Evolutionary conservation across 345 rosid species (phyloP), one percentile per base, ranked within the genome.

Genomic region (Kandelia obovata): DNA sequence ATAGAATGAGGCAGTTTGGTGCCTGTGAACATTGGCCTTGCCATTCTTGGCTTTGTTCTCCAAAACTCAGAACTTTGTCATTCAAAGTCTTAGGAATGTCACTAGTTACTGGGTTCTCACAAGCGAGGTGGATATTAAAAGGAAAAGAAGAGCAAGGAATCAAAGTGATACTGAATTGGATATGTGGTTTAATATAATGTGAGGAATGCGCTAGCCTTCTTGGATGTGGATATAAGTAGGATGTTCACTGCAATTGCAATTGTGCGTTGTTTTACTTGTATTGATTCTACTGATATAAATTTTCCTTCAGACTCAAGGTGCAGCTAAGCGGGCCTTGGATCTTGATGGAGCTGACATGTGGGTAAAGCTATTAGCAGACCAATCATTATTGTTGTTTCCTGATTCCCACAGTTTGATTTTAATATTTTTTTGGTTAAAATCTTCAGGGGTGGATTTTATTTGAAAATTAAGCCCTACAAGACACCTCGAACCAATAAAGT

Each of bases 301-400:
- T 32, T 19, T 58, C 27, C 26, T 31, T 52, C 84, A 89, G 93
- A 86, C 85, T 43, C 96, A 90, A 78, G 96, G 85, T 63, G 97
- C 91, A 1, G 90, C 91, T 17, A 88, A 81, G 68, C 87, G 92
- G 74, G 91, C 91, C 64, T 76, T 88, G 83, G 91, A 83, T 57
- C 85, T 86, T 75, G 91, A 92, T 76, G 91, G 91, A 76, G 84
- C 91, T 55, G 92, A 88, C 74, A 89, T 88, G 97, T 84, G 78
- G 83, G 97, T 85, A 65, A 57, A 51, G 16, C 51, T 68, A 65
- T 27, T 67, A 31, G 57, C 31, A 21, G 37, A 10, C 46, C 58
- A 8, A 28, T 16, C 25, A 59, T 31, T 35, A 20, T 53, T 34
- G 9, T 65, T 73, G 43, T 68, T 76, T 26, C 64, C 11, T 13